phyloP scores from a whole-genome alignment of 768 basidiomycete species.

The Boletus bicolor region DNA sequence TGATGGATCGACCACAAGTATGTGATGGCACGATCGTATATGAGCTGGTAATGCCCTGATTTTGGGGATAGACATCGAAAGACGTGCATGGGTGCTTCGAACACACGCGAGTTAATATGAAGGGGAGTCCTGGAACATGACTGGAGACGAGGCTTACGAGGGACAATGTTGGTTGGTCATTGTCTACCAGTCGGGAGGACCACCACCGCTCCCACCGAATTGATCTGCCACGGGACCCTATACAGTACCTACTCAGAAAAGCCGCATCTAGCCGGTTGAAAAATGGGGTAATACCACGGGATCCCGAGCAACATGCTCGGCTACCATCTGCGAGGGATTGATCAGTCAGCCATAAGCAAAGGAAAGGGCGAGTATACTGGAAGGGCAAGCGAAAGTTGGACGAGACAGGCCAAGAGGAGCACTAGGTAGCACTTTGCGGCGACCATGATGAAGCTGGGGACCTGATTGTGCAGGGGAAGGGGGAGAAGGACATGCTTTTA shows the following conservation, averaged over 20 bases:
- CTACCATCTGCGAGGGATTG: constrained; percentile 7
- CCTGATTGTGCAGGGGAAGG: background rate
- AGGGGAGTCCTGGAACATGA: background rate
- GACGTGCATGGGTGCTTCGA: constrained; percentile 1
- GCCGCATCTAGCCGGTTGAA: background rate
- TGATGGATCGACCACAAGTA: constrained; percentile 2
- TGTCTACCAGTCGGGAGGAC: constrained; percentile 29
- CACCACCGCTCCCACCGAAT: constrained; percentile 17
- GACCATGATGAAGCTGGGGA: constrained; percentile 17
- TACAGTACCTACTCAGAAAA: constrained; percentile 2
- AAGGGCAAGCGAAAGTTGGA: constrained; percentile 21
- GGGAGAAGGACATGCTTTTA: constrained; percentile 20
- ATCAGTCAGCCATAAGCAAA: constrained; percentile 1
- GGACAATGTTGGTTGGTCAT: background rate
- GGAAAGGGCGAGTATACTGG: constrained; percentile 16
- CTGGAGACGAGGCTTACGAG: constrained; percentile 11
- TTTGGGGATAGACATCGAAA: constrained; percentile 7
- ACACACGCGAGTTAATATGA: constrained; percentile 4
- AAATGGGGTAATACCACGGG: constrained; percentile 9
- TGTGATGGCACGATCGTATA: constrained; percentile 6
- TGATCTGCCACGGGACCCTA: constrained; percentile 20
- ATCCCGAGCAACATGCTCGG: constrained; percentile 2
- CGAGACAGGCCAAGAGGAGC: constrained; percentile 20
- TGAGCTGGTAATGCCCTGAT: constrained; percentile 8
- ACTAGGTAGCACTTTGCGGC: constrained; percentile 17